Conservation (phyloP, 2,329 filamentous ascomycete genomes). For the Gnomoniopsis sp. region DNA sequence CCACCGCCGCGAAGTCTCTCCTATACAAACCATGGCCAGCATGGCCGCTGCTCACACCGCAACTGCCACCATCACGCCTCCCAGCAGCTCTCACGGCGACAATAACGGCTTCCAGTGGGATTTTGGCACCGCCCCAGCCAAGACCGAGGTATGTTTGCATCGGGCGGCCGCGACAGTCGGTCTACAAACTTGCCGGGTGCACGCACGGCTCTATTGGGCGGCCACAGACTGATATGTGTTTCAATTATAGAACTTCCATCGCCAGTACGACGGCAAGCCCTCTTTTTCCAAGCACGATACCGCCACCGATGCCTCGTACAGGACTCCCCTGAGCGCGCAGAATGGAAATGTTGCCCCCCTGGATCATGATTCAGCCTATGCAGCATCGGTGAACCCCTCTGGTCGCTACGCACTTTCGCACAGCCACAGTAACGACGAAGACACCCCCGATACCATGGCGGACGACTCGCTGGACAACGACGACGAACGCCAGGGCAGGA, state of each 20-base stretch:
- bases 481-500: constrained; percentile 6
- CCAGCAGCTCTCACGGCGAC: constrained; percentile 47
- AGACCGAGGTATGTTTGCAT: constrained; percentile 35
- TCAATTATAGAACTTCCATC: constrained; percentile 12
- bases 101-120: constrained; percentile 44
- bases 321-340: constrained; percentile 13
- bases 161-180: neutral
- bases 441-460: constrained; percentile 42
- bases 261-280: constrained; percentile 15
- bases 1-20: no score
- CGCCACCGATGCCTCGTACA: constrained; percentile 15
- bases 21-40: constrained; percentile 47
- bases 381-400: constrained; percentile 8
- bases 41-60: constrained; percentile 48
- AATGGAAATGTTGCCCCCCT: constrained; percentile 16
- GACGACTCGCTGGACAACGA: constrained; percentile 35
- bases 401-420: constrained; percentile 11
- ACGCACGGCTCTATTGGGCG: neutral
- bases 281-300: constrained; percentile 8
- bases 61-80: constrained; percentile 46
- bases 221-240: constrained; percentile 1
- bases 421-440: constrained; percentile 25
- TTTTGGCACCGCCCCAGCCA: constrained; percentile 24
- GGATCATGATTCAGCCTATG: constrained; percentile 10
- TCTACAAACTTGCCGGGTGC: neutral